Base-by-base conservation (phyloP, 2,329 filamentous ascomycete genomes). In the Trichophyton simii region DNA sequence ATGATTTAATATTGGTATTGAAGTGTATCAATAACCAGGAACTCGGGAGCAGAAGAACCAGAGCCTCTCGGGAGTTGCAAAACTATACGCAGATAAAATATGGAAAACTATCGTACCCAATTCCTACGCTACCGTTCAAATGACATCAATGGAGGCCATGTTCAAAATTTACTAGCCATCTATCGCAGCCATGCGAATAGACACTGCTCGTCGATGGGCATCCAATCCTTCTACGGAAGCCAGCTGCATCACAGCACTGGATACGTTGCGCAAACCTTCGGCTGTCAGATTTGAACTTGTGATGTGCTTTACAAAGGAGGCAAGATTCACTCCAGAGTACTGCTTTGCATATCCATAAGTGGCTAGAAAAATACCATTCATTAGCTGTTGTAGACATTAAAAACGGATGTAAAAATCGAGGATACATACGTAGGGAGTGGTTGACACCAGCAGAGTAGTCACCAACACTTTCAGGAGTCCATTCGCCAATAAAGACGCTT, bases 401-500 rank as follows among this genome's bases (percentile, higher is more conserved):
- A n/a, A 15, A 44, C n/a, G 18, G n/a, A n/a, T 44, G n/a, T 44
- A 20, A n/a, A n/a, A 44, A 44, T 20, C n/a, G 18, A 22, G 18
- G 34, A 6, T 42, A 87, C 89, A 83, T 87, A 95, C 91, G 94
- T 66, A 99, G 79, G 62, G 89, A 95, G 79, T 99, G 94, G 75
- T 99, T 99, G 48, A 99, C 94, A 70, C 94, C 94, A 60, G 94
- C 94, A 65, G 91, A 96, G 78, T 99, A 99, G 73, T 99, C 94
- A 54, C 94, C 94, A 2, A 99, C 94, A 73, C 89, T 95, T 77
- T 99, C 94, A 4, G 94, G 94, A 0, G 94, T 97, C 94, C 94
- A 99, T 66, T 88, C 82, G 8, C 94, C 94, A 66, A 97, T 86
- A 72, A 99, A 99, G 5, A 99, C 91, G 72, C 90, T 96, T 18